Evolutionary conservation across 1,284 basidiomycete genomes (phyloP), one percentile per base, ranked within the genome.

Genomic region (Apiotrichum brassicae): DNA sequence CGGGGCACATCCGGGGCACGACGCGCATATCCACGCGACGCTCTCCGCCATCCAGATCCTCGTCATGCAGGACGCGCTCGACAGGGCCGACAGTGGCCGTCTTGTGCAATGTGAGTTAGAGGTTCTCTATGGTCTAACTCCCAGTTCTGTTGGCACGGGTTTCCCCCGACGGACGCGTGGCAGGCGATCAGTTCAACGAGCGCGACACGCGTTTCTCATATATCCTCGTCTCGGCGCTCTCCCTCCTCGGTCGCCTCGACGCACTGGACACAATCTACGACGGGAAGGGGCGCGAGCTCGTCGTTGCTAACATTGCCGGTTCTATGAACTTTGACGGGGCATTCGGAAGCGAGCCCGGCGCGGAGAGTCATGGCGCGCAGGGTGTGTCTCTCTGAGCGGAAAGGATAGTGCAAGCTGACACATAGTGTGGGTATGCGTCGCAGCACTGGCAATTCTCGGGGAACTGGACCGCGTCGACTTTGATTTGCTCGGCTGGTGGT

Each of bases 311-410:
- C 70, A 81, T 98, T 37, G 66, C 76, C 13, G 75, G 79, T 30
- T 95, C 93, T 70, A 79, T 78, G 64, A 99, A 99, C 70, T 94
- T 92, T 66, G 94, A 99, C 67, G 93, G 93, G 4, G 94, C 92
- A 0, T 99, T 95, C 62, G 94, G 94, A 12, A 82, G 79, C 34
- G 73, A 76, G 19, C 78, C 82, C 9, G 94, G 92, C 0, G 90
- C 87, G 1, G 94, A 98, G 75, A 91, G 85, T 57, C 94, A 97
- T 74, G 83, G 92, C 7, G 87, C 80, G 0, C 89, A 93, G 80
- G 88, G 92, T 92, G 49, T 28, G 33, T 20, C n/a, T 18, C 14
- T n/a, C 14, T 30, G 28, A 8, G 14, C 8, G 9, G 8, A 30
- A 8, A 30, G 14, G 34, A 4, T 18, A 12, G 9, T 38, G 23